Base-by-base conservation (phyloP, 495 filamentous ascomycete species). In the Penicillium canariense region DNA sequence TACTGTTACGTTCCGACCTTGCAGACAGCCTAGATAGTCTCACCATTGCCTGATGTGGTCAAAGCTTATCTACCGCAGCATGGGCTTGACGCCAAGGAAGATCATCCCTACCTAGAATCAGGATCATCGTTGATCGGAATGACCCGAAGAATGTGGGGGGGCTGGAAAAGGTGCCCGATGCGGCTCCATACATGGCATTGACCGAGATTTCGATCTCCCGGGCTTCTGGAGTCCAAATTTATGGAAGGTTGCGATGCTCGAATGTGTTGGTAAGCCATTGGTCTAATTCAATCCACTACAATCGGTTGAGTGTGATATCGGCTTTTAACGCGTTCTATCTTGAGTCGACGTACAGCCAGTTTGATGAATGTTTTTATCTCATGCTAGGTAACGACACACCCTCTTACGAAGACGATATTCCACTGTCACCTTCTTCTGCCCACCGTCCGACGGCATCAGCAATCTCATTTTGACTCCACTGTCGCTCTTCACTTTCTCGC, bases 401-500 rank as follows among this genome's bases (percentile, higher is more conserved):
- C 64, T 4, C 46, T 52, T 8, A 31, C 60, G 8, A 38, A 47
- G 30, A 58, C 52, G 6, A 50, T 69, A 65, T 48, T 14, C 30
- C 34, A 69, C 63, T 4, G 38, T 60, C 15, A 63, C 61, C 31
- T 69, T 73, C 44, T 56, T 73, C 23, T 60, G 55, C 10, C 68
- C 66, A 20, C 45, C 69, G 0, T 57, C 72, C 55, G 66, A 66
- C 23, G 77, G 74, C 31, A 69, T 82, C 48, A 68, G 65, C 50
- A 82, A 76, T 51, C 54, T 72, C 11, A 59, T 81, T 18, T 60
- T 78, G 49, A 70, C 80, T 15, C 62, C 75, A 3, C 60, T 77
- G 1, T 77, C 82, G 56, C 80, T 82, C 50, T 81, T 76, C 47
- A 74, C 75, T 17, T 69, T 76, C n/a, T 70, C 73, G 11, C 69